These are phyloP conservation scores for Schoenoplectus triqueter DNA, from an alignment of 202 grass and related monocot genomes.

Conservation along the genomic window DNA sequence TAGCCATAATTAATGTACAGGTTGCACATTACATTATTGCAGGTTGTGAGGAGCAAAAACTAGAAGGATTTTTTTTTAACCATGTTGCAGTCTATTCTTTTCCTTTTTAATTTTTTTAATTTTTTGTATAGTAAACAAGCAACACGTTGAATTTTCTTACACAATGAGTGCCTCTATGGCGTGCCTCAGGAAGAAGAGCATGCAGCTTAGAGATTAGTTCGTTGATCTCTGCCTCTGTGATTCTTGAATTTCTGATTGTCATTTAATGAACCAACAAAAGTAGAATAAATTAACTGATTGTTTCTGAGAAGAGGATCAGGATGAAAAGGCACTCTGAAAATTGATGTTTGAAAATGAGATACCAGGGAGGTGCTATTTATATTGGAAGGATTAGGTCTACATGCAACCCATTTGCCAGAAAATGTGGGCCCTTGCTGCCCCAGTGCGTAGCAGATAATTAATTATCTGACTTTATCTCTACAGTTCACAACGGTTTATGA, in stretches of 20 bases:
- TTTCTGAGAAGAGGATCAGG: neutral
- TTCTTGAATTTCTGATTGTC: slow-evolving; percentile 31
- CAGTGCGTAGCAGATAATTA: slow-evolving; percentile 32
- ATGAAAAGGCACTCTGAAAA: slow-evolving; percentile 8
- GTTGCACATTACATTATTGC: neutral
- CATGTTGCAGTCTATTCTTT: neutral
- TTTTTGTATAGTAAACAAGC: neutral
- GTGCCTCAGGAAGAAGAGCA: slow-evolving; percentile 62
- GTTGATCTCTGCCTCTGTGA: slow-evolving; percentile 68
- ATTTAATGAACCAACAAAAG: slow-evolving; percentile 5
- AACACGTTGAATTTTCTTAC: slow-evolving; percentile 36
- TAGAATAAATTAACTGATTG: neutral
- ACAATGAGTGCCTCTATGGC: slow-evolving; percentile 45
- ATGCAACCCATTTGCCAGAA: slow-evolving; percentile 30
- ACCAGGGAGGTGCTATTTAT: slow-evolving; percentile 33
- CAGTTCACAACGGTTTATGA: neutral
- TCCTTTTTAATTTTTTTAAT: neutral
- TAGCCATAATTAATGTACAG: neutral
- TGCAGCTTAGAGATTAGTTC: slow-evolving; percentile 79
- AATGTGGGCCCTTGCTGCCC: slow-evolving; percentile 30
- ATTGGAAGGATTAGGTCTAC: slow-evolving; percentile 17
- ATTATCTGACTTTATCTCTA: slow-evolving; percentile 28
- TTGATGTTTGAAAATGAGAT: slow-evolving; percentile 36
- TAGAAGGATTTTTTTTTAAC: neutral
- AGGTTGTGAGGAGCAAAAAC: neutral